Percentiles rank a stretch among this genome's conserved stretches.
phyloP scores from a whole-genome alignment of 148 eudicot species.

The Amaranthus hypochondriacus region DNA sequence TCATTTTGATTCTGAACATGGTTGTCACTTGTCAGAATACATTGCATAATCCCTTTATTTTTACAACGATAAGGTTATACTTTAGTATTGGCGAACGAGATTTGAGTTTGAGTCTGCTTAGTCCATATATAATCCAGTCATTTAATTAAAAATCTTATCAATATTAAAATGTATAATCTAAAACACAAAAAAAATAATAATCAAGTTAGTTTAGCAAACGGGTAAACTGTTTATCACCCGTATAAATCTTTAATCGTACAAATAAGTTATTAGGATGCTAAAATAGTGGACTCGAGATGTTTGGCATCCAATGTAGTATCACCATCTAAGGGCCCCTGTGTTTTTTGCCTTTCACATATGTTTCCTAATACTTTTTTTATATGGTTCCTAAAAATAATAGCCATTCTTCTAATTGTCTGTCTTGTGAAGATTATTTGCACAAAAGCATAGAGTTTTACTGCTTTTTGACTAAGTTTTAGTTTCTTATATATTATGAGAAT shows the following conservation, averaged over 20 bases:
- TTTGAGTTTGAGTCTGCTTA: too few species aligned
- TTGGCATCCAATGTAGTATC: slow-evolving; percentile 7
- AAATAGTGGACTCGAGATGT: not conserved
- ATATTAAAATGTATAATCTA: too few species aligned
- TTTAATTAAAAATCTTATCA: too few species aligned
- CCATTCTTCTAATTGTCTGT: not conserved
- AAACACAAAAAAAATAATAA: too few species aligned
- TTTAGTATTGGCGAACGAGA: too few species aligned
- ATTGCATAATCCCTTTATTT: not conserved
- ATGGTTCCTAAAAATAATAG: not conserved
- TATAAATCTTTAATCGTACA: not conserved
- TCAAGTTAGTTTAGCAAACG: too few species aligned
- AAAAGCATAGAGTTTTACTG: not conserved
- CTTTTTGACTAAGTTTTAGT: not conserved
- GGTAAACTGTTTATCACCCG: too few species aligned
- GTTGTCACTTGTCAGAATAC: slow-evolving; percentile 5
- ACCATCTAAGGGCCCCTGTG: not conserved
- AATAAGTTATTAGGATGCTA: not conserved
- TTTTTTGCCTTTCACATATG: not conserved
- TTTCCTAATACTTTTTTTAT: not conserved
- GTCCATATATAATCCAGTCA: too few species aligned
- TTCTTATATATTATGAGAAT: not conserved
- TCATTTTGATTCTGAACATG: not conserved
- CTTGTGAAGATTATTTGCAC: not conserved
- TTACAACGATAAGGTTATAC: too few species aligned